Evolutionary conservation across 495 filamentous ascomycete genomes (phyloP).

Genomic region (Thermochaetoides thermophila): DNA sequence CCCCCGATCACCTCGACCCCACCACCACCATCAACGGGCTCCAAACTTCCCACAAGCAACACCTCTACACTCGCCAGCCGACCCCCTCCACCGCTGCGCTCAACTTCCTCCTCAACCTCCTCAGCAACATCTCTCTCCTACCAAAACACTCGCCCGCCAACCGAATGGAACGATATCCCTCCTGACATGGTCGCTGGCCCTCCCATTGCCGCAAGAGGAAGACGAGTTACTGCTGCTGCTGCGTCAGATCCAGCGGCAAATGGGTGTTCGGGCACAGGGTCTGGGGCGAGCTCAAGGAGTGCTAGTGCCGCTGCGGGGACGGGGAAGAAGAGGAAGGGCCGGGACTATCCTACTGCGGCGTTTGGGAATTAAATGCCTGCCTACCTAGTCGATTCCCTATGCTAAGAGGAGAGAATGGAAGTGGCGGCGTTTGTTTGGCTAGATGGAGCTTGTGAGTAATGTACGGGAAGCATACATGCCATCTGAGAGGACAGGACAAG

Average conservation of each 20-base stretch:
- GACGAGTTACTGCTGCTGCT: too few species aligned
- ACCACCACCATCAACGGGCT: not conserved
- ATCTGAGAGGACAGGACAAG: too few species aligned
- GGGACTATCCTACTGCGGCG: conserved; percentile 37
- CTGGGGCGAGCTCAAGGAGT: conserved; percentile 33
- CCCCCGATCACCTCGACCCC: not conserved
- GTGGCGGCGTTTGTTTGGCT: not conserved
- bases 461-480: too few species aligned
- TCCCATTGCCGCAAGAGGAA: too few species aligned
- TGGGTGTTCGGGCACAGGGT: conserved; percentile 9
- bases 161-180: conserved; percentile 44
- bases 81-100: not conserved
- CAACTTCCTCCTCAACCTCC: conserved; percentile 8
- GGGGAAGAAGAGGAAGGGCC: conserved; percentile 32
- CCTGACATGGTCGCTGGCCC: conserved; percentile 29
- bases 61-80: not conserved
- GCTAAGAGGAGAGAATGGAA: too few species aligned
- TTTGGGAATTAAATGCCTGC: too few species aligned
- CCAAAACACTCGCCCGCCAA: conserved; percentile 35
- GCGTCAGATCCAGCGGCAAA: conserved; percentile 2
- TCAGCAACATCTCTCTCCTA: conserved; percentile 33
- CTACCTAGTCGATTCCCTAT: too few species aligned
- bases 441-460: too few species aligned
- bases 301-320: conserved; percentile 26
- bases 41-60: not conserved